A percentile compares a stretch with the other conserved stretches of the same genome.
These are phyloP conservation scores for Debaryomyces udenii DNA, from an alignment of 1,139 yeast species.

Conservation along the genomic window DNA sequence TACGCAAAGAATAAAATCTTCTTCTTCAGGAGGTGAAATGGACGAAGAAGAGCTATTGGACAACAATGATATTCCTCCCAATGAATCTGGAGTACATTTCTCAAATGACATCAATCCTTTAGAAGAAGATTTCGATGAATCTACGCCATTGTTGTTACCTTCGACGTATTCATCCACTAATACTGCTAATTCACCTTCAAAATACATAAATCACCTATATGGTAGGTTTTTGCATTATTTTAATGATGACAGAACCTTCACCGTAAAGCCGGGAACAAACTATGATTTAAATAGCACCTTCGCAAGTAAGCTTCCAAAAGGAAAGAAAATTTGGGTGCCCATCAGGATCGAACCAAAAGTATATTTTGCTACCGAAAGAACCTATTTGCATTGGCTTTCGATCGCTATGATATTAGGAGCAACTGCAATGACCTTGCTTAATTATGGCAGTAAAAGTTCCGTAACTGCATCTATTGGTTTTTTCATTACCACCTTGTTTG, in stretches of 20 bases:
- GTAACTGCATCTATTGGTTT: slow-evolving; percentile 89
- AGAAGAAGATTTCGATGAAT: slow-evolving; percentile 52
- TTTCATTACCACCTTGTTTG: slow-evolving; percentile 74
- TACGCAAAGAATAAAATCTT: slow-evolving; percentile 30
- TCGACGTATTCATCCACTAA: slow-evolving; percentile 33
- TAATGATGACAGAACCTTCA: slow-evolving; percentile 68
- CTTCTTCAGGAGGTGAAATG: slow-evolving; percentile 53
- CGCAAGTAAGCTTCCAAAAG: slow-evolving; percentile 67
- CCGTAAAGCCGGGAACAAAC: slow-evolving; percentile 80
- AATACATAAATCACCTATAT: slow-evolving; percentile 35
- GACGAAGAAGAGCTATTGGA: slow-evolving; percentile 49
- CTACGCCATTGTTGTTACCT: slow-evolving; percentile 44
- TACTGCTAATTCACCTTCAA: slow-evolving; percentile 34
- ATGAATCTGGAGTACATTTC: slow-evolving; percentile 48
- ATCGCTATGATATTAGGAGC: slow-evolving; percentile 73
- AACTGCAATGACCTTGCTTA: slow-evolving; percentile 69
- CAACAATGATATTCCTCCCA: slow-evolving; percentile 35
- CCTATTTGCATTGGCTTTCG: slow-evolving; percentile 76
- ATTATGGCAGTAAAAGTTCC: slow-evolving; percentile 69
- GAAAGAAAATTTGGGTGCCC: slow-evolving; percentile 74
- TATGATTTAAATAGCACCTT: slow-evolving; percentile 62
- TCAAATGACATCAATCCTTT: slow-evolving; percentile 52
- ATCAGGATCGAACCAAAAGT: slow-evolving; percentile 85
- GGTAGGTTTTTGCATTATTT: slow-evolving; percentile 49
- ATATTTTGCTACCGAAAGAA: slow-evolving; percentile 82